These are phyloP conservation scores for Murraya paniculata DNA, from an alignment of 345 rosid species.

Conservation along the genomic window DNA sequence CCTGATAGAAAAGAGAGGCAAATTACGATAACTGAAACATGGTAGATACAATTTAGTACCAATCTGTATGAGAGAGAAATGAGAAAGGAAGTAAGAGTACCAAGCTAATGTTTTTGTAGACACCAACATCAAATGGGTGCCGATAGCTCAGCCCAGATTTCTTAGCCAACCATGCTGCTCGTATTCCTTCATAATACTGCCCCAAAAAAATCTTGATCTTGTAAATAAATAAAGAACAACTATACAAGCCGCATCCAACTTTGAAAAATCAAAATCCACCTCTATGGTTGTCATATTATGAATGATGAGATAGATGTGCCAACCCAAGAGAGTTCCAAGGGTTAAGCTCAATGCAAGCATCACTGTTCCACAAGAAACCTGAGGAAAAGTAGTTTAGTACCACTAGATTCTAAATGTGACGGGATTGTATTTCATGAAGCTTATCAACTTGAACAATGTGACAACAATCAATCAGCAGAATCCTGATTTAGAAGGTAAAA, in stretches of 20 bases:
- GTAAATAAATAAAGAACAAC: conserved; percentile 12
- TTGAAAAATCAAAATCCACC: conserved; percentile 31
- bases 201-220: conserved; percentile 9
- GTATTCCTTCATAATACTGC: conserved; percentile 66
- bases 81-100: conserved; percentile 32
- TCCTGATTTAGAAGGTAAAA: not conserved
- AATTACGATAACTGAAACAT: not conserved
- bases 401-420: not conserved
- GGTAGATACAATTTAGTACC: not conserved
- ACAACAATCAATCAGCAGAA: not conserved
- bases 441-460: not conserved
- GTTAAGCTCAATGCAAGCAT: conserved; percentile 42
- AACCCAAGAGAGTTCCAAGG: conserved; percentile 67
- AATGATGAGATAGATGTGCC: conserved; percentile 74
- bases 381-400: not conserved
- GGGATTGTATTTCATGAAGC: not conserved
- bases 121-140: conserved; percentile 58
- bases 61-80: not conserved
- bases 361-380: conserved; percentile 51
- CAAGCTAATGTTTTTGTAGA: conserved; percentile 59
- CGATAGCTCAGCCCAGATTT: conserved; percentile 78
- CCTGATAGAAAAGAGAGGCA: conserved; percentile 40
- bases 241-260: not conserved
- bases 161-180: conserved; percentile 75
- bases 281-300: conserved; percentile 85